Percentiles rank a stretch among this genome's conserved stretches.
Evolutionary conservation across 495 filamentous ascomycete genomes (phyloP).

Genomic region (Penicillium fimorum): DNA sequence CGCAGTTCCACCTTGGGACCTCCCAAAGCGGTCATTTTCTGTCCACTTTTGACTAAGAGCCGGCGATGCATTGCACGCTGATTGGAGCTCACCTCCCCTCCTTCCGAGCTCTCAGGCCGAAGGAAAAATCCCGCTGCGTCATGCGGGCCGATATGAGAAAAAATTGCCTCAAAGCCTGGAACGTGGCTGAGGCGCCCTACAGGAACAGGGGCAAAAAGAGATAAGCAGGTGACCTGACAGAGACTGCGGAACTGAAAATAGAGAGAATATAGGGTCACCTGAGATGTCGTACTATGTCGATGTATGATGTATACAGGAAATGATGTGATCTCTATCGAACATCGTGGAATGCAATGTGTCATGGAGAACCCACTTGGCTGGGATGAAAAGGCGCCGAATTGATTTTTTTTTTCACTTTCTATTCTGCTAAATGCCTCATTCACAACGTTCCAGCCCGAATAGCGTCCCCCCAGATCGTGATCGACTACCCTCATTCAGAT

Average conservation of each 20-base stretch:
- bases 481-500: neutral
- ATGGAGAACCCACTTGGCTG: conserved; percentile 11
- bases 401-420: neutral
- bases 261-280: conserved; percentile 2
- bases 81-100: conserved; percentile 26
- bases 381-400: neutral
- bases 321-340: conserved; percentile 16
- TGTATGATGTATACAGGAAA: neutral
- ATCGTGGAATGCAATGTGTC: conserved; percentile 33
- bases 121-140: conserved; percentile 31
- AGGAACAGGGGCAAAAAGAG: conserved; percentile 9
- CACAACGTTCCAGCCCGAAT: neutral
- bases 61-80: conserved; percentile 18
- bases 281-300: conserved; percentile 3
- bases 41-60: conserved; percentile 25
- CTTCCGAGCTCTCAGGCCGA: conserved; percentile 25
- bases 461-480: conserved; percentile 6
- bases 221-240: conserved; percentile 2
- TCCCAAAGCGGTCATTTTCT: conserved; percentile 16
- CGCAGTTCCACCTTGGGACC: conserved; percentile 11
- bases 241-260: neutral
- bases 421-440: conserved; percentile 17
- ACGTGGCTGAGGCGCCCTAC: conserved; percentile 9
- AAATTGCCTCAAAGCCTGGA: conserved; percentile 30
- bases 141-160: conserved; percentile 33